A percentile compares a stretch with the other conserved stretches of the same genome.
phyloP scores from a whole-genome alignment of 257 asterid species.

The Solanum neorickii region DNA sequence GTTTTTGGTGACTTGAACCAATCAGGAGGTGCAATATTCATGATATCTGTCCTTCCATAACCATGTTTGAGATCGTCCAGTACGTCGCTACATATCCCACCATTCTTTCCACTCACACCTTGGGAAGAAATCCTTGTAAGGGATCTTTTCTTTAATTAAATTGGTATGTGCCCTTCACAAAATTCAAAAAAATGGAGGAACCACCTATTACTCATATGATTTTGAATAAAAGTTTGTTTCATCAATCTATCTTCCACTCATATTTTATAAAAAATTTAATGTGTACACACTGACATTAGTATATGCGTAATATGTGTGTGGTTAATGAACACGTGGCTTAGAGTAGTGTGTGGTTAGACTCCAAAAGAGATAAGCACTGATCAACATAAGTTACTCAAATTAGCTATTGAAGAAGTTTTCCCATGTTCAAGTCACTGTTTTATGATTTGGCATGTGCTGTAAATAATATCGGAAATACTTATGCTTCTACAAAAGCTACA shows the following conservation, averaged over 20 bases:
- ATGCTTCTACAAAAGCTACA: no score
- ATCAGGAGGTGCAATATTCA: neutral
- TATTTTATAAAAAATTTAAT: neutral
- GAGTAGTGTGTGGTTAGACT: no score
- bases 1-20: neutral
- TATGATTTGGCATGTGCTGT: no score
- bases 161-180: conserved; percentile 51
- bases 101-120: no score
- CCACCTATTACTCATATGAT: neutral
- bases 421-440: no score
- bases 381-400: no score
- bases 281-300: neutral
- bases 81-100: no score
- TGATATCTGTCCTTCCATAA: conserved; percentile 2
- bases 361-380: no score
- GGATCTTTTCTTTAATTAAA: conserved; percentile 45
- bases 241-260: neutral
- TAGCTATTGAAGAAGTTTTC: no score
- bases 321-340: no score
- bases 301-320: neutral
- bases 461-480: no score
- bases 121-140: conserved; percentile 32
- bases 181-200: conserved; percentile 18
- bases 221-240: neutral
- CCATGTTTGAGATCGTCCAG: conserved; percentile 1